phyloP scores from a whole-genome alignment of 768 basidiomycete genomes.

The Boletus eberwhitei region DNA sequence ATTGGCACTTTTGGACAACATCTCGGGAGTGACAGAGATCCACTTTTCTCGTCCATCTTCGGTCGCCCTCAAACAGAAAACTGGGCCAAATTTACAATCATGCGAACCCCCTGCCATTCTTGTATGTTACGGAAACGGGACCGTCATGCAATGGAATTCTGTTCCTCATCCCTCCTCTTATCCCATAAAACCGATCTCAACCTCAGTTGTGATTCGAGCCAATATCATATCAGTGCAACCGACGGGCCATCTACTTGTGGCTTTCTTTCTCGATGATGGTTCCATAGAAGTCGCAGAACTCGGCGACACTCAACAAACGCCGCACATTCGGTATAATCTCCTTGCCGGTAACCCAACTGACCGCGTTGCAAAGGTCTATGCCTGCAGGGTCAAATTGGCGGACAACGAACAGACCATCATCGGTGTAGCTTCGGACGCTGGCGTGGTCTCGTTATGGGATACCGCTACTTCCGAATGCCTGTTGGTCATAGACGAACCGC shows the following conservation, averaged over 20 bases:
- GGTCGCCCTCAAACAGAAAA: constrained; percentile 13
- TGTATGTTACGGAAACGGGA: constrained; percentile 58
- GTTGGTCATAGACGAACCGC: constrained; percentile 54
- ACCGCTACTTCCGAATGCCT: constrained; percentile 61
- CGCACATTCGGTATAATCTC: constrained; percentile 47
- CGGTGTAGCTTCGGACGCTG: constrained; percentile 59
- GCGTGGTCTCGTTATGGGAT: constrained; percentile 77
- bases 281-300: constrained; percentile 59
- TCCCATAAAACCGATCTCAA: constrained; percentile 44
- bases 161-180: constrained; percentile 22
- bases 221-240: constrained; percentile 48
- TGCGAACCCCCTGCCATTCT: constrained; percentile 33
- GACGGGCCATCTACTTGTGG: constrained; percentile 47
- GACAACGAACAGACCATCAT: constrained; percentile 52
- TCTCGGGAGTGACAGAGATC: constrained; percentile 52
- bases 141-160: constrained; percentile 50
- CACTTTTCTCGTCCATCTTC: constrained; percentile 37
- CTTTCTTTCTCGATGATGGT: constrained; percentile 65
- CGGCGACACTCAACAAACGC: constrained; percentile 39
- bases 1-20: constrained; percentile 40
- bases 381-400: constrained; percentile 49
- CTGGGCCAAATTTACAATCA: constrained; percentile 10
- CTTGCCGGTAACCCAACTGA: constrained; percentile 60
- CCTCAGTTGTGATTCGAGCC: constrained; percentile 43
- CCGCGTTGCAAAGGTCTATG: constrained; percentile 49